Conservation (phyloP, 768 basidiomycete species). For the Tephrocybe rancida region DNA sequence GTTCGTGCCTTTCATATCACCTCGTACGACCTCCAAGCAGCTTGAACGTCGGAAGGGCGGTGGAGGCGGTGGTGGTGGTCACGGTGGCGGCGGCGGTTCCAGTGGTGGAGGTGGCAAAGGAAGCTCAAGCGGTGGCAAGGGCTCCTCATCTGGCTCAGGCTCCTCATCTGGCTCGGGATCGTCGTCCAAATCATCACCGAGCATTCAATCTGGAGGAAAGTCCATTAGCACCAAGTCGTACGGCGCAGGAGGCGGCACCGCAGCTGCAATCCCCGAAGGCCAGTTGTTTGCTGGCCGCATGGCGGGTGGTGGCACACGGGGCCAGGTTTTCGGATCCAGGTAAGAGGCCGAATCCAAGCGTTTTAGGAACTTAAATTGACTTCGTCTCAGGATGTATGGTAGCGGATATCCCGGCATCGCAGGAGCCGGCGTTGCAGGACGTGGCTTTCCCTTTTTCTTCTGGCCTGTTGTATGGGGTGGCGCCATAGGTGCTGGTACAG, state of each 20-base stretch:
- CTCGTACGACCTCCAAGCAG: not conserved
- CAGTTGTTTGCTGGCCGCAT: conserved; percentile 47
- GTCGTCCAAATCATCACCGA: conserved; percentile 3
- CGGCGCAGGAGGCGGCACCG: conserved; percentile 31
- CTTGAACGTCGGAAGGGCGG: conserved; percentile 17
- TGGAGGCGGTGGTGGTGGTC: conserved; percentile 12
- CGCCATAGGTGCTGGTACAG: conserved; percentile 22
- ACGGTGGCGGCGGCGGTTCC: conserved; percentile 15
- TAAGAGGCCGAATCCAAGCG: conserved; percentile 16
- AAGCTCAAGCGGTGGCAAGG: not conserved
- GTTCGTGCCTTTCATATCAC: conserved; percentile 7
- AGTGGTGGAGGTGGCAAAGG: conserved; percentile 15
- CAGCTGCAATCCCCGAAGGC: conserved; percentile 41
- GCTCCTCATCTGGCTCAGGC: not conserved
- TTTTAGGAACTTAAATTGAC: not conserved
- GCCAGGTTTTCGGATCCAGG: conserved; percentile 40
- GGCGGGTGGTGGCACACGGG: conserved; percentile 43
- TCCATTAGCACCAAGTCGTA: conserved; percentile 23
- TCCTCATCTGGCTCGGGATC: conserved; percentile 15
- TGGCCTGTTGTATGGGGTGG: conserved; percentile 62
- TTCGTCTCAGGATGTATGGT: conserved; percentile 48
- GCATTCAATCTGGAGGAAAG: conserved; percentile 16
- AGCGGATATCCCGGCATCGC: conserved; percentile 61
- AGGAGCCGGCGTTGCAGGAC: conserved; percentile 46
- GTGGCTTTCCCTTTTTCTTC: conserved; percentile 64